phyloP scores from a whole-genome alignment of 2,329 filamentous ascomycete species.

The Sclerotinia subarctica region DNA sequence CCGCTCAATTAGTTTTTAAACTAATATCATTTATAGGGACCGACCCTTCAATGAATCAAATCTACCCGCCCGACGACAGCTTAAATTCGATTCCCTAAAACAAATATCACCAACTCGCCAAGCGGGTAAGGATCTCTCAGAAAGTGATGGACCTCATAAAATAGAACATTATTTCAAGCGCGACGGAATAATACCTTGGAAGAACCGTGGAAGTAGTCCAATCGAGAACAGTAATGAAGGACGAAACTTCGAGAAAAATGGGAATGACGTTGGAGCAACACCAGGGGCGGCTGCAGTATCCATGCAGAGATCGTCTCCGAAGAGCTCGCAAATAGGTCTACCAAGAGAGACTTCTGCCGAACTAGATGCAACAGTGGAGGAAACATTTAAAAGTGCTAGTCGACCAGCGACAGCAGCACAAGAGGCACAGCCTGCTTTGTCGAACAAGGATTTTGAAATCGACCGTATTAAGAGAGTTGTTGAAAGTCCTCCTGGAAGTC shows the following conservation, averaged over 20 bases:
- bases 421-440: conserved; percentile 19
- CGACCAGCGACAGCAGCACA: conserved; percentile 21
- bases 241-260: conserved; percentile 21
- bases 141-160: conserved; percentile 27
- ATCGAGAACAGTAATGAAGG: conserved; percentile 28
- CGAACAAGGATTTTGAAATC: conserved; percentile 28
- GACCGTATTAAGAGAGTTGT: conserved; percentile 31
- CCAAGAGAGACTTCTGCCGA: conserved; percentile 29
- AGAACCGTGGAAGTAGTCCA: conserved; percentile 32
- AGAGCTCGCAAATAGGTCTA: conserved; percentile 36
- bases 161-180: conserved; percentile 27
- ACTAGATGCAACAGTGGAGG: conserved; percentile 30
- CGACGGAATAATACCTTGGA: conserved; percentile 32
- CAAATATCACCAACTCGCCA: conserved; percentile 38
- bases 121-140: conserved; percentile 28
- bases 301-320: conserved; percentile 34
- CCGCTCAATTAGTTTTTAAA: conserved; percentile 17
- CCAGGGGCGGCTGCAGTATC: conserved; percentile 21
- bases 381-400: conserved; percentile 29
- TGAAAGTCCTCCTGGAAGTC: conserved; percentile 36
- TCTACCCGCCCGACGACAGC: conserved; percentile 49
- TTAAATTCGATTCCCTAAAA: conserved; percentile 46
- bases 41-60: conserved; percentile 51
- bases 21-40: conserved; percentile 42
- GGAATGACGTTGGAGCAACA: conserved; percentile 21